These are phyloP conservation scores for Aspergillus pseudoglaucus DNA, from an alignment of 2,329 filamentous ascomycete genomes.

Conservation along the genomic window DNA sequence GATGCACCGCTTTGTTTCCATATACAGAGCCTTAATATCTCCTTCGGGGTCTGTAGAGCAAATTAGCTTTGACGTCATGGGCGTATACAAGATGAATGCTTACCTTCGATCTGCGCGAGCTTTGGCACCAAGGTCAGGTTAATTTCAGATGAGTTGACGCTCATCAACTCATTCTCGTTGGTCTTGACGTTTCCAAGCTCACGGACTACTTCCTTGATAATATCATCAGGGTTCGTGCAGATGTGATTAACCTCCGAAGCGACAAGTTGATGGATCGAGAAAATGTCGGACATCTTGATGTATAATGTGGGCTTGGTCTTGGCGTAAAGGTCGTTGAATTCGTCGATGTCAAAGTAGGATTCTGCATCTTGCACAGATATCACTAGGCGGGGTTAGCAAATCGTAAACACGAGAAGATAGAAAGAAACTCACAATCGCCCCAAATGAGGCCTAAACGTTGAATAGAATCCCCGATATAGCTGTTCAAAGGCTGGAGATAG, in stretches of 20 bases:
- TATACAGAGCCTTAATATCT: constrained; percentile 85
- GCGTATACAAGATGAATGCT: constrained; percentile 10
- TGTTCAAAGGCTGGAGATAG: constrained; percentile 91
- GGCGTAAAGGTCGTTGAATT: constrained; percentile 96
- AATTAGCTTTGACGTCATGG: neutral
- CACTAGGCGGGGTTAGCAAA: constrained; percentile 44
- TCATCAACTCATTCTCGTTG: constrained; percentile 88
- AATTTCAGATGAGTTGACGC: constrained; percentile 80
- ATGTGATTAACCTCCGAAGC: constrained; percentile 70
- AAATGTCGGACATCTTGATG: constrained; percentile 97
- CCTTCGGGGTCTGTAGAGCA: constrained; percentile 70
- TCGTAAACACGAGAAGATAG: neutral
- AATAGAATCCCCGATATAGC: constrained; percentile 79
- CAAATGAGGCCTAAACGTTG: constrained; percentile 71
- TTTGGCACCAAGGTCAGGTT: constrained; percentile 86
- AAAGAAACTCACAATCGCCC: constrained; percentile 48
- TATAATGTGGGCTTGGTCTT: constrained; percentile 97
- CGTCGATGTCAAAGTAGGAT: constrained; percentile 92
- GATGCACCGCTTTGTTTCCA: constrained; percentile 96
- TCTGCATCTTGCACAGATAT: constrained; percentile 83
- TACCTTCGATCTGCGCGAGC: constrained; percentile 73
- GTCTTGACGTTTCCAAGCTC: constrained; percentile 94
- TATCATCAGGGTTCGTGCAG: constrained; percentile 75
- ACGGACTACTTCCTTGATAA: constrained; percentile 82
- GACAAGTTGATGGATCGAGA: constrained; percentile 86